A percentile compares a stretch with the other conserved stretches of the same genome.
Evolutionary conservation across 495 filamentous ascomycete genomes (phyloP).

Genomic region (Apiosordaria backusii): DNA sequence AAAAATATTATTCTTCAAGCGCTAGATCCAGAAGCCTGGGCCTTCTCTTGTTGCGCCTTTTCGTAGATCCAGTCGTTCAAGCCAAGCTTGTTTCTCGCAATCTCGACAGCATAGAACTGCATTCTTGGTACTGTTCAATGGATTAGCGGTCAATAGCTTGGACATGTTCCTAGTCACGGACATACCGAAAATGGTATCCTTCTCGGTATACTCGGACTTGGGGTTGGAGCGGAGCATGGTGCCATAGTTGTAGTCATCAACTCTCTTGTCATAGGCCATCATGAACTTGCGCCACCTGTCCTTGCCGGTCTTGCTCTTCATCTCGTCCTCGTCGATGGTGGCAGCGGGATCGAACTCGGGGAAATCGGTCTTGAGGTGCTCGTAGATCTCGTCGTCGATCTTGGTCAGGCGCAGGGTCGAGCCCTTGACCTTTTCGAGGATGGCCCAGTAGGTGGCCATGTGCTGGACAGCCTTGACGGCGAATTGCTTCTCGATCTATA

Average conservation of each 20-base stretch:
- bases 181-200: constrained; percentile 87
- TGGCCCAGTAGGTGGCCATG: constrained; percentile 92
- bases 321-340: constrained; percentile 82
- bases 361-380: constrained; percentile 79
- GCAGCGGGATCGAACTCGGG: constrained; percentile 82
- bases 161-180: background rate
- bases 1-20: constrained; percentile 16
- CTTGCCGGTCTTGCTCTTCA: constrained; percentile 98
- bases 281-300: constrained; percentile 95
- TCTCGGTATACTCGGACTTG: constrained; percentile 77
- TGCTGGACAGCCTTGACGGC: constrained; percentile 97
- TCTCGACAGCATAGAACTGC: constrained; percentile 99
- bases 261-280: constrained; percentile 85
- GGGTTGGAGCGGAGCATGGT: constrained; percentile 80
- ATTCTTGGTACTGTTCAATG: constrained; percentile 66
- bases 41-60: constrained; percentile 47
- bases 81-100: constrained; percentile 81
- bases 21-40: constrained; percentile 21
- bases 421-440: constrained; percentile 84
- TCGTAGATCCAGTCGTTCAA: constrained; percentile 98
- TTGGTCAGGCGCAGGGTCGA: constrained; percentile 85
- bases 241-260: constrained; percentile 96
- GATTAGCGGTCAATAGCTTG: constrained; percentile 17
- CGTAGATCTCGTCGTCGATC: constrained; percentile 90
- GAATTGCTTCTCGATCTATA: constrained; percentile 97